Evolutionary conservation across 176 grass and related monocot species (phyloP).

Genomic region (Avena sativa): DNA sequence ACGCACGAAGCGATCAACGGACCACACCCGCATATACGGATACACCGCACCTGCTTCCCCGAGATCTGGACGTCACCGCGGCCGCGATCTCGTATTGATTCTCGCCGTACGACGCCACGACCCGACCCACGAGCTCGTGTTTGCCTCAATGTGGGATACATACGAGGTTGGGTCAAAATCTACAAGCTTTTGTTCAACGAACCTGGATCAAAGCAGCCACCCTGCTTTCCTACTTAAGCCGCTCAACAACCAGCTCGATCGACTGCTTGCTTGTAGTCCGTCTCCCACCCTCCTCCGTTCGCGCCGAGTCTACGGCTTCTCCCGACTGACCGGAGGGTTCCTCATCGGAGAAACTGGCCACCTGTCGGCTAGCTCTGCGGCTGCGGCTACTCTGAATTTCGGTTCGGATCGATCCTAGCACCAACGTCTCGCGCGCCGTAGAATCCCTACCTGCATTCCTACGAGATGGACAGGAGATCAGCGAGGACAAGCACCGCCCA

Average conservation of each 20-base stretch:
- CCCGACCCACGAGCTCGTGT: neutral
- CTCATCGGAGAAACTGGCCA: neutral
- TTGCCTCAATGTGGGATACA: neutral
- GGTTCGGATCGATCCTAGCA: neutral
- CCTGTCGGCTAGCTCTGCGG: too few species aligned
- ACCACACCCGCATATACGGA: too few species aligned
- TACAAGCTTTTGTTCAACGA: conserved; percentile 41
- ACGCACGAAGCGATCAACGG: too few species aligned
- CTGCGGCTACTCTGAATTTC: neutral
- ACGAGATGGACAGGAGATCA: neutral
- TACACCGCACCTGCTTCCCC: neutral
- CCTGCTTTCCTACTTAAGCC: neutral
- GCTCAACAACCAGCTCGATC: neutral
- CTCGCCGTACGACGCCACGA: conserved; percentile 13
- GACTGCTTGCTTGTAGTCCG: neutral
- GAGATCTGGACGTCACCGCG: neutral
- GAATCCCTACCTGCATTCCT: neutral
- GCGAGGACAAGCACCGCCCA: neutral
- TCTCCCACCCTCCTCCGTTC: neutral
- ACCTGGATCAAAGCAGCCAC: conserved; percentile 12
- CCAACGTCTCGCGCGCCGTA: too few species aligned
- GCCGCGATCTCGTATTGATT: neutral
- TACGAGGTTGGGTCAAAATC: conserved; percentile 51
- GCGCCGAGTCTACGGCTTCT: neutral
- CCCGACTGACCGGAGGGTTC: neutral